A percentile compares a stretch with the other conserved stretches of the same genome.
Conservation (phyloP, 176 grass and related monocot genomes). For the Dactylis glomerata region DNA sequence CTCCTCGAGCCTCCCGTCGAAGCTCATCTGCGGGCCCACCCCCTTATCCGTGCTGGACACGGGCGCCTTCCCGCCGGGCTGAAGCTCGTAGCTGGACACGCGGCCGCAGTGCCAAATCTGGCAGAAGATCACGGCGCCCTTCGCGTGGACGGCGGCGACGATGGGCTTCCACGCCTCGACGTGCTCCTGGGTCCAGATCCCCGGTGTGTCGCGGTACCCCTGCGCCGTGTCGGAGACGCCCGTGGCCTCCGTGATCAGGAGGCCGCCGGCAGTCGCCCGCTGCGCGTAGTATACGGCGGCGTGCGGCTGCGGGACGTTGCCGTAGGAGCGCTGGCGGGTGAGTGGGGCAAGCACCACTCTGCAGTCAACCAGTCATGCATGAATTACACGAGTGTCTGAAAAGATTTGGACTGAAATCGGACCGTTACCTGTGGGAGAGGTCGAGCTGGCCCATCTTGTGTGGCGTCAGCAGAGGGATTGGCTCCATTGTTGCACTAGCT, state of each 20-base stretch:
- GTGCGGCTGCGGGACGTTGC: constrained; percentile 46
- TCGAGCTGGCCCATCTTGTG: constrained; percentile 55
- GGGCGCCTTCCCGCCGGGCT: background rate
- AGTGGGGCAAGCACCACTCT: constrained; percentile 49
- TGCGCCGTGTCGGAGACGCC: constrained; percentile 45
- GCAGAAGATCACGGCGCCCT: background rate
- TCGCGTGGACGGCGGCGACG: background rate
- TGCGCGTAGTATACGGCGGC: constrained; percentile 49
- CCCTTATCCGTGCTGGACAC: background rate
- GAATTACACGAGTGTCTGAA: background rate
- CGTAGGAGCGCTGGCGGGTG: constrained; percentile 46
- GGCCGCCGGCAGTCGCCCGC: constrained; percentile 18
- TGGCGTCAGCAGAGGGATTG: constrained; percentile 38
- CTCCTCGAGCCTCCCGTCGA: background rate
- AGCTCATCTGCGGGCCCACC: background rate
- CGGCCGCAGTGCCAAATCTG: background rate
- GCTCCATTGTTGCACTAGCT: constrained; percentile 3
- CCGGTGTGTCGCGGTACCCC: constrained; percentile 36
- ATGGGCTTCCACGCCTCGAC: background rate
- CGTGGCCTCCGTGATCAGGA: constrained; percentile 41
- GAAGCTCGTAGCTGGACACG: background rate
- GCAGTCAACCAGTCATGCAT: background rate
- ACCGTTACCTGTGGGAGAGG: constrained; percentile 24
- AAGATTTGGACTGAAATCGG: background rate
- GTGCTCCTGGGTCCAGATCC: background rate